These are phyloP conservation scores for Epichloe elymi DNA, from an alignment of 2,329 filamentous ascomycete species.

Conservation along the genomic window DNA sequence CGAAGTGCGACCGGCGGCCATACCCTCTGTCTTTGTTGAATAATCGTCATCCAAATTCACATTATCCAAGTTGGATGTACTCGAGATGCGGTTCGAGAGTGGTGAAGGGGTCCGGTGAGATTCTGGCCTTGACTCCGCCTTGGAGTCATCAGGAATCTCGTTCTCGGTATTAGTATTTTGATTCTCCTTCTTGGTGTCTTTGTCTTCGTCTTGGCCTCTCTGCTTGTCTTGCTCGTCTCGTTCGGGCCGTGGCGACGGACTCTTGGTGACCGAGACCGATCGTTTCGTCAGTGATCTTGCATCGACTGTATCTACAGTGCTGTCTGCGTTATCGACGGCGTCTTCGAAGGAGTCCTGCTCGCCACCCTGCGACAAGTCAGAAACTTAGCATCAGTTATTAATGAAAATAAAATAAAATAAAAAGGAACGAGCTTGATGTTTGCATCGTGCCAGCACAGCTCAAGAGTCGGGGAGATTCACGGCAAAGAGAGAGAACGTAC, in stretches of 20 bases:
- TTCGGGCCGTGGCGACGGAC: constrained; percentile 12
- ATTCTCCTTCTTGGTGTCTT: constrained; percentile 7
- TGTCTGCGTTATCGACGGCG: constrained; percentile 46
- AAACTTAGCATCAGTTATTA: background rate
- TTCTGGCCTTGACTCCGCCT: constrained; percentile 9
- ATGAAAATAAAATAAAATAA: too few relatives aligned
- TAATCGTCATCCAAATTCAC: constrained; percentile 54
- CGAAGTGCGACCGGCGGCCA: background rate
- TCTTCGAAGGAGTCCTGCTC: constrained; percentile 56
- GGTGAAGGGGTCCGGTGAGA: constrained; percentile 23
- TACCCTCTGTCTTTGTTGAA: constrained; percentile 22
- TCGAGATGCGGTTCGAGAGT: constrained; percentile 31
- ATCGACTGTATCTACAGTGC: constrained; percentile 51
- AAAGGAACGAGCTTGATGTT: background rate
- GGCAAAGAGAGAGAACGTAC: constrained; percentile 12
- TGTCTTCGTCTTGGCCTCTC: background rate
- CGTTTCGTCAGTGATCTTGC: constrained; percentile 45
- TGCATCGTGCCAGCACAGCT: background rate
- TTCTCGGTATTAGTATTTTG: constrained; percentile 7
- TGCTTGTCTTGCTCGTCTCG: background rate
- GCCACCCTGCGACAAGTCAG: constrained; percentile 14
- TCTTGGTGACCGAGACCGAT: constrained; percentile 22
- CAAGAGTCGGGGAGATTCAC: background rate
- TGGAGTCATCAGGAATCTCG: constrained; percentile 6
- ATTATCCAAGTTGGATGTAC: constrained; percentile 38